A percentile compares a stretch with the other conserved stretches of the same genome.
Evolutionary conservation across 1,139 yeast genomes (phyloP).

Genomic region (Yamadazyma oceani): DNA sequence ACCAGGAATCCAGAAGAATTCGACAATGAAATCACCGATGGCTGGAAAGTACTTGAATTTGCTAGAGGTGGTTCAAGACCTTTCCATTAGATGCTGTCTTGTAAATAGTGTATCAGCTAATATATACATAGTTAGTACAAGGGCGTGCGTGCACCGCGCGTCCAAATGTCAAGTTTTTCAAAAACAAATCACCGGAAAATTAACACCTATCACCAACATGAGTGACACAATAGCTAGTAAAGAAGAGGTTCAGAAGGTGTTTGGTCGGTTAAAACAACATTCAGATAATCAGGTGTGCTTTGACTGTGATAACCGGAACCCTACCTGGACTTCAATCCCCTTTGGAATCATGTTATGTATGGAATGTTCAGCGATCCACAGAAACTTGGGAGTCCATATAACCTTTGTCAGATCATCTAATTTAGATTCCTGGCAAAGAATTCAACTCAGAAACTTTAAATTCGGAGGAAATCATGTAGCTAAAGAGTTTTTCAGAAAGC

Average conservation of each 20-base stretch:
- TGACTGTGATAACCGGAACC: constrained; percentile 51
- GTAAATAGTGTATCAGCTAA: not conserved
- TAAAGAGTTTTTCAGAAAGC: constrained; percentile 74
- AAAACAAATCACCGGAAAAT: not conserved
- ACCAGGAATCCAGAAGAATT: constrained; percentile 92
- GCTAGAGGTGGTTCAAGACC: constrained; percentile 93
- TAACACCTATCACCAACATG: constrained; percentile 22
- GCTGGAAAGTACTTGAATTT: constrained; percentile 95
- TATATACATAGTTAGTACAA: not conserved
- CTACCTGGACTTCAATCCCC: constrained; percentile 54
- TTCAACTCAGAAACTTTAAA: constrained; percentile 85
- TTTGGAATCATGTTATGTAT: constrained; percentile 49
- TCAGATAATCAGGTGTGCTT: constrained; percentile 84
- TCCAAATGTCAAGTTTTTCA: not conserved
- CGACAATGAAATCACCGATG: constrained; percentile 88
- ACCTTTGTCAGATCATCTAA: constrained; percentile 81
- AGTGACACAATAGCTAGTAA: constrained; percentile 58
- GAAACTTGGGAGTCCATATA: constrained; percentile 51
- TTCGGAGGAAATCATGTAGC: constrained; percentile 91
- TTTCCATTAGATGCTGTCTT: constrained; percentile 70
- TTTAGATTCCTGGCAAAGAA: constrained; percentile 86
- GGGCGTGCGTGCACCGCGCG: no score
- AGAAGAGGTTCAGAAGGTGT: constrained; percentile 62
- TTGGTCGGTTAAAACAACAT: constrained; percentile 57
- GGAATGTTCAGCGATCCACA: constrained; percentile 51